A percentile compares a stretch with the other conserved stretches of the same genome.
These are phyloP conservation scores for Neofusicoccum ribis DNA, from an alignment of 2,329 filamentous ascomycete genomes.

Conservation along the genomic window DNA sequence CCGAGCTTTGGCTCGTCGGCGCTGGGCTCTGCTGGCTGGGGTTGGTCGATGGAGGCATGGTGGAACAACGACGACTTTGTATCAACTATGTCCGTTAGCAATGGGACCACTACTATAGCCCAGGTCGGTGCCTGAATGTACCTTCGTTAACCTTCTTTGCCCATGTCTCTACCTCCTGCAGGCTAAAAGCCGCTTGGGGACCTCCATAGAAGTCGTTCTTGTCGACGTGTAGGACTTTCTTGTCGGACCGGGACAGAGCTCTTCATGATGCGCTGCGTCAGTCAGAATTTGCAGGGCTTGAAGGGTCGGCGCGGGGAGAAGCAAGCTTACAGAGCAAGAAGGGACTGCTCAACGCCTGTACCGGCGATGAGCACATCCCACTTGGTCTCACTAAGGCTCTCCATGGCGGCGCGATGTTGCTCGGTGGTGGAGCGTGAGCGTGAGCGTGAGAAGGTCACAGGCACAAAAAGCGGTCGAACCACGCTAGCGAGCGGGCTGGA, in stretches of 20 bases:
- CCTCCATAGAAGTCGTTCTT: constrained; percentile 86
- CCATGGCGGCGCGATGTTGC: constrained; percentile 39
- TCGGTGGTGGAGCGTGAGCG: constrained; percentile 23
- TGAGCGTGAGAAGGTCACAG: constrained; percentile 23
- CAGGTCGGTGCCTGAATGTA: constrained; percentile 22
- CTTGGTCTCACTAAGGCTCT: constrained; percentile 50
- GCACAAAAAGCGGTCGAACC: constrained; percentile 16
- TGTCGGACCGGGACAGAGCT: constrained; percentile 86
- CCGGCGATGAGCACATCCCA: constrained; percentile 57
- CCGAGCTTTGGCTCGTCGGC: constrained; percentile 47
- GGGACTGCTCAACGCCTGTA: constrained; percentile 54
- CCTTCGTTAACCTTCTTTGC: constrained; percentile 47
- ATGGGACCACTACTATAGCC: background rate
- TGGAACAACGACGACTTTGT: constrained; percentile 2
- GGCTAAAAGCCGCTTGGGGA: constrained; percentile 78
- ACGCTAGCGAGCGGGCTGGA: background rate
- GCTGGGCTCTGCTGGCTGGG: constrained; percentile 18
- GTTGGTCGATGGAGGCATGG: constrained; percentile 36
- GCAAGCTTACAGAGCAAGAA: constrained; percentile 54
- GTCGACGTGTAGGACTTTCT: constrained; percentile 89
- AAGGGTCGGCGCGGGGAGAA: constrained; percentile 19
- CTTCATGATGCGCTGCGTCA: constrained; percentile 68
- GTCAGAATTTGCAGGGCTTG: constrained; percentile 59
- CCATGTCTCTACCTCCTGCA: constrained; percentile 81
- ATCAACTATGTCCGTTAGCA: constrained; percentile 6